phyloP scores from a whole-genome alignment of 805 yeast species.

The Kodamaea kaohsiungensis region DNA sequence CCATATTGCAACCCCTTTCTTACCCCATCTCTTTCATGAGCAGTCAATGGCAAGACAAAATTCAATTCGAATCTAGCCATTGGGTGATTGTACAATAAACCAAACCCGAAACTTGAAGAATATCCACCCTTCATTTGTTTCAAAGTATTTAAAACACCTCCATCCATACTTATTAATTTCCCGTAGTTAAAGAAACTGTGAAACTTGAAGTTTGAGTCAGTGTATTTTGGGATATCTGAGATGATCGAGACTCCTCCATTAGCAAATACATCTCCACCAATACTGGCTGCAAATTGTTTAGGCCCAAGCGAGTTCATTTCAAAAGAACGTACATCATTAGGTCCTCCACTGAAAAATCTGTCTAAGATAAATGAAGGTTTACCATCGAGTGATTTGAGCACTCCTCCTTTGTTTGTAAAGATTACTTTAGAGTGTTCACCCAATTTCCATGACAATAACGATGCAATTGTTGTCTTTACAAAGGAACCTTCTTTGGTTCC shows the following conservation, averaged over 20 bases:
- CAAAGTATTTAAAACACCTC: constrained; percentile 8
- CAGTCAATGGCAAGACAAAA: constrained; percentile 50
- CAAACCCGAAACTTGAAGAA: constrained; percentile 47
- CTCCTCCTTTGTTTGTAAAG: constrained; percentile 34
- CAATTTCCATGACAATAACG: constrained; percentile 30
- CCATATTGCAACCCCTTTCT: constrained; percentile 61
- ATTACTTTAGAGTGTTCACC: constrained; percentile 17
- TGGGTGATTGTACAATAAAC: constrained; percentile 55
- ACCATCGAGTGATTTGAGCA: constrained; percentile 24
- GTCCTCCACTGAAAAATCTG: constrained; percentile 58
- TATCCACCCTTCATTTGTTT: constrained; percentile 14
- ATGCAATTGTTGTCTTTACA: constrained; percentile 43
- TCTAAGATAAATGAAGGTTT: constrained; percentile 44
- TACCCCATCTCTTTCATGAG: constrained; percentile 45
- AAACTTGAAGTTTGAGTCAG: constrained; percentile 48
- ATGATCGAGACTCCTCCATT: constrained; percentile 49
- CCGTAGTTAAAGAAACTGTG: constrained; percentile 54
- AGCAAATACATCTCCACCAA: constrained; percentile 54
- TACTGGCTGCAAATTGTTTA: constrained; percentile 46
- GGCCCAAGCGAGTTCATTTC: constrained; percentile 56
- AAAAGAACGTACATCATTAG: constrained; percentile 58
- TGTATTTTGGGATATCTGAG: constrained; percentile 42
- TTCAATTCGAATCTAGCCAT: constrained; percentile 60
- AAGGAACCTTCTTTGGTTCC: constrained; percentile 26
- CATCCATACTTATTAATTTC: constrained; percentile 31